phyloP scores from a whole-genome alignment of 2,329 filamentous ascomycete genomes.

The Cladophialophora chaetospira region DNA sequence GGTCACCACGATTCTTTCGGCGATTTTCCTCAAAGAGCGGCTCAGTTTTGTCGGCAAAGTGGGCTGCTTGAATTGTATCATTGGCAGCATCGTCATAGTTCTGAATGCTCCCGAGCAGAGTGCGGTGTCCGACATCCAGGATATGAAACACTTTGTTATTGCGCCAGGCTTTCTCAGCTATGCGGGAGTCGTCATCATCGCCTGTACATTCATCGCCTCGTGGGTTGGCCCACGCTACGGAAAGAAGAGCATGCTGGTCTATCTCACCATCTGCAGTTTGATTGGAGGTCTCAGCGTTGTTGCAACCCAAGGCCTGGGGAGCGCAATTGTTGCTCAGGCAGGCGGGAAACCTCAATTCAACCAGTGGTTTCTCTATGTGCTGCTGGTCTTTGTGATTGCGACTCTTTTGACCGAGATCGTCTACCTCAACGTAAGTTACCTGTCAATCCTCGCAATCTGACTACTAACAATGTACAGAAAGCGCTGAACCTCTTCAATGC shows the following conservation, averaged over 20 bases:
- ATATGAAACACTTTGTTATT: constrained; percentile 88
- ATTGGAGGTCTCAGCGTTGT: constrained; percentile 94
- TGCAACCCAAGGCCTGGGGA: constrained; percentile 86
- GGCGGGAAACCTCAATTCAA: constrained; percentile 86
- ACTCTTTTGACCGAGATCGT: constrained; percentile 93
- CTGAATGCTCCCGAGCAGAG: constrained; percentile 88
- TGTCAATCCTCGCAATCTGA: background rate
- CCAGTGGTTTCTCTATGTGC: constrained; percentile 93
- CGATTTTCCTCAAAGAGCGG: constrained; percentile 93
- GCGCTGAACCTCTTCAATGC: constrained; percentile 96
- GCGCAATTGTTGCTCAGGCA: constrained; percentile 85
- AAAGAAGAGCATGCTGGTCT: constrained; percentile 97
- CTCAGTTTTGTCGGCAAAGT: constrained; percentile 95
- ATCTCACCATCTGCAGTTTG: constrained; percentile 93
- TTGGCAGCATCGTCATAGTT: constrained; percentile 90
- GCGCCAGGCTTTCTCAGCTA: constrained; percentile 84
- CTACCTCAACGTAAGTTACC: constrained; percentile 79
- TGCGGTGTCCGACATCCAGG: constrained; percentile 81
- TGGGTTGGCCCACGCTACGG: constrained; percentile 86
- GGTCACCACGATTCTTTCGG: constrained; percentile 84
- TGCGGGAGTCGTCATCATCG: constrained; percentile 77
- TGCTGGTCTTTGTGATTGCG: constrained; percentile 85
- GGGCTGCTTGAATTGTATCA: constrained; percentile 90
- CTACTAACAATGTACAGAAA: constrained; percentile 67
- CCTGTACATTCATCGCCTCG: constrained; percentile 69